Evolutionary conservation across 2,329 filamentous ascomycete genomes (phyloP).

Genomic region (Xylogone sp.): DNA sequence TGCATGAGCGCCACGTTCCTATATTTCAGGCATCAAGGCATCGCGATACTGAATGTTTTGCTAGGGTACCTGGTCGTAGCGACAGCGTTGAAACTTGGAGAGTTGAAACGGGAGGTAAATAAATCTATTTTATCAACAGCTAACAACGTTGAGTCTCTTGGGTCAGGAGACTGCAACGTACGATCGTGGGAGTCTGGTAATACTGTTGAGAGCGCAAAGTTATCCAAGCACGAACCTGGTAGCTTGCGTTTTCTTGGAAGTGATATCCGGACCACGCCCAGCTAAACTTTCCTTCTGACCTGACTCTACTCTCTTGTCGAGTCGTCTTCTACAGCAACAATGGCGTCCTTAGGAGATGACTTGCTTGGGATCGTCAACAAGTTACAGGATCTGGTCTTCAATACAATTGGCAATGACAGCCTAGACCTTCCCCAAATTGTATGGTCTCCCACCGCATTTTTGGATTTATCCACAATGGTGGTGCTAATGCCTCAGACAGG

Average conservation of each 20-base stretch:
- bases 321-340: conserved; percentile 34
- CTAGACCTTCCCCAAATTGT: conserved; percentile 98
- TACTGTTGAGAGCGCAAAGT: not conserved
- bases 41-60: not conserved
- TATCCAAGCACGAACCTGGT: not conserved
- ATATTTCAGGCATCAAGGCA: not conserved
- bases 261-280: not conserved
- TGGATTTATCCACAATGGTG: conserved; percentile 4
- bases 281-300: not conserved
- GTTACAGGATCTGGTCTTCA: conserved; percentile 97
- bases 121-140: not conserved
- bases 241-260: not conserved
- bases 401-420: conserved; percentile 98
- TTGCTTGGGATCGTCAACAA: conserved; percentile 95
- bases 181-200: not conserved
- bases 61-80: not conserved
- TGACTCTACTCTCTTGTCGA: not conserved
- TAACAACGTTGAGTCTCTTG: not conserved
- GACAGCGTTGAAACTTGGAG: not conserved
- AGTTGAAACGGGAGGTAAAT: not conserved
- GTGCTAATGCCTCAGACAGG: conserved; percentile 49
- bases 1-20: not conserved
- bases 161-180: not conserved
- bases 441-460: conserved; percentile 36
- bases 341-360: conserved; percentile 95